Evolutionary conservation across 306 rosid genomes (phyloP).

Genomic region (Datisca glomerata): DNA sequence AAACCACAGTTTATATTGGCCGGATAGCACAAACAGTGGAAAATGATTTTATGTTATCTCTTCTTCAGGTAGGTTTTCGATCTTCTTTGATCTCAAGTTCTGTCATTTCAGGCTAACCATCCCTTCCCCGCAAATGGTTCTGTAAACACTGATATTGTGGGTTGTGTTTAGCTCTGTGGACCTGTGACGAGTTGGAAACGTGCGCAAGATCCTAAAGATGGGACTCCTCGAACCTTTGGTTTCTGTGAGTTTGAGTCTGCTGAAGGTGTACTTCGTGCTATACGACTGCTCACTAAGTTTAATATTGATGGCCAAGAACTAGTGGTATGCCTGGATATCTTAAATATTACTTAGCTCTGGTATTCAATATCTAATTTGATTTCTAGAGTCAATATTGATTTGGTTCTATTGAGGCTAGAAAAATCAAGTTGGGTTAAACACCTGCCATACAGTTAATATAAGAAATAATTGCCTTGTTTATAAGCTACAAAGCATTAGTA

Average conservation of each 20-base stretch:
- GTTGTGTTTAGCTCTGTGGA: conserved; percentile 66
- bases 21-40: conserved; percentile 88
- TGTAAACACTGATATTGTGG: conserved; percentile 6
- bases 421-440: no score
- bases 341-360: not conserved
- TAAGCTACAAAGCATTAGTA: no score
- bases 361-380: no score
- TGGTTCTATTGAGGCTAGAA: no score
- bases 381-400: no score
- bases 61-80: conserved; percentile 55
- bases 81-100: not conserved
- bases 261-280: conserved; percentile 95
- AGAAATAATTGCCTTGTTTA: no score
- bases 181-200: conserved; percentile 97
- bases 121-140: conserved; percentile 1
- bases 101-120: not conserved
- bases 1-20: conserved; percentile 80
- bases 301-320: conserved; percentile 93
- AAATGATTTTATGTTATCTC: conserved; percentile 71
- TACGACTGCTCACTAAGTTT: conserved; percentile 75
- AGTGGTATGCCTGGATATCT: conserved; percentile 40
- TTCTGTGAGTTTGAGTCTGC: conserved; percentile 94
- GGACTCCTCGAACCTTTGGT: conserved; percentile 84
- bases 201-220: conserved; percentile 73
- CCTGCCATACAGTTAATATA: no score